These are phyloP conservation scores for Penicillium sclerotigenum DNA, from an alignment of 2,329 filamentous ascomycete genomes.

Conservation along the genomic window DNA sequence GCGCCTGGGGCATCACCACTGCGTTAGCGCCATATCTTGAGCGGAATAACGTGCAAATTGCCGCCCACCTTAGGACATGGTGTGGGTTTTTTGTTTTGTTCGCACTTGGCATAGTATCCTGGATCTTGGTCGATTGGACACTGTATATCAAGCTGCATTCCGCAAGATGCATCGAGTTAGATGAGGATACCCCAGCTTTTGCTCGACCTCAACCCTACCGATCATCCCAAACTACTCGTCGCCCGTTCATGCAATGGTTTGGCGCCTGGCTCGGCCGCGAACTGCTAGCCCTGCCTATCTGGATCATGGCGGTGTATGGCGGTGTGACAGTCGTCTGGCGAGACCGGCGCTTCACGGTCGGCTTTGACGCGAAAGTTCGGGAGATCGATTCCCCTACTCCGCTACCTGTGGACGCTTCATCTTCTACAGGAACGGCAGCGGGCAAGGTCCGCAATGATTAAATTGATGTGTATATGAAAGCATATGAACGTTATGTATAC, in stretches of 20 bases:
- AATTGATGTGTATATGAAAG: constrained; percentile 14
- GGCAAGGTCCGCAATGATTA: constrained; percentile 22
- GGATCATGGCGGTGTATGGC: constrained; percentile 85
- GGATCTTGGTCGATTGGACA: constrained; percentile 73
- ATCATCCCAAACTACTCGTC: constrained; percentile 41
- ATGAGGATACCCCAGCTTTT: constrained; percentile 72
- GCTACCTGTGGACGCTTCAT: constrained; percentile 21
- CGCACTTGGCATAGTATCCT: constrained; percentile 61
- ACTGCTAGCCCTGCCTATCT: constrained; percentile 77
- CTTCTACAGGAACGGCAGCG: constrained; percentile 12
- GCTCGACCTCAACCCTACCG: constrained; percentile 52
- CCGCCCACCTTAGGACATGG: constrained; percentile 64
- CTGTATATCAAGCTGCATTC: constrained; percentile 73
- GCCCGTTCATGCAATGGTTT: constrained; percentile 69
- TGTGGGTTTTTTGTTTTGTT: constrained; percentile 62
- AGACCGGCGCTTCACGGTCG: constrained; percentile 75
- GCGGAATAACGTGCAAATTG: constrained; percentile 37
- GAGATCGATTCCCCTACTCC: constrained; percentile 44
- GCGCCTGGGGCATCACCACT: constrained; percentile 74
- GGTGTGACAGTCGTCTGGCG: constrained; percentile 86
- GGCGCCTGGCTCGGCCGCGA: constrained; percentile 83
- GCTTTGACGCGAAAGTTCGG: constrained; percentile 77
- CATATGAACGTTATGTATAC: constrained; percentile 8
- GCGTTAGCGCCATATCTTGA: constrained; percentile 59
- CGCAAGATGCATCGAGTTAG: constrained; percentile 65